These are phyloP conservation scores for Cladosporium sp. DNA, from an alignment of 2,329 filamentous ascomycete genomes.

Conservation along the genomic window DNA sequence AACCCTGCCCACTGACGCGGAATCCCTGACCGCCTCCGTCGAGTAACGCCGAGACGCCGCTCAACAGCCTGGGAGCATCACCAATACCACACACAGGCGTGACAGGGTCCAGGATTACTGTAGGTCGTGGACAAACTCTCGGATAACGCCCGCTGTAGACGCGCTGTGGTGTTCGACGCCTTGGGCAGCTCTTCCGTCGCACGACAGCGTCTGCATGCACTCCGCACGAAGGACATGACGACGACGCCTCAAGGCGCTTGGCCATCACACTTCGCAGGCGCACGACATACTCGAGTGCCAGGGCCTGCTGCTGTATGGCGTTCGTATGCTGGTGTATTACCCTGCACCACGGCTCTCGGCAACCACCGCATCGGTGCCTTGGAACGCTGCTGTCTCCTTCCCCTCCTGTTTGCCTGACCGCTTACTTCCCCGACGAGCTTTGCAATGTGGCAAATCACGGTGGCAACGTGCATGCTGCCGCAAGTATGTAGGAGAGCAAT, in stretches of 20 bases:
- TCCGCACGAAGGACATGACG: constrained; percentile 6
- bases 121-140: neutral
- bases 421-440: no score
- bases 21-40: neutral
- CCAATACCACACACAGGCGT: neutral
- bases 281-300: constrained; percentile 6
- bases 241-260: constrained; percentile 6
- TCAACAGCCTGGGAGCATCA: constrained; percentile 3
- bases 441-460: no score
- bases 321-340: constrained; percentile 2
- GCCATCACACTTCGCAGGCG: neutral
- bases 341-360: constrained; percentile 6
- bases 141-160: neutral
- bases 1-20: neutral
- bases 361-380: neutral
- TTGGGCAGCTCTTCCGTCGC: neutral
- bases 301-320: constrained; percentile 5
- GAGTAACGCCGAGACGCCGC: constrained; percentile 5
- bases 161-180: constrained; percentile 3
- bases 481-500: no score
- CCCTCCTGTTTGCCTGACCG: no score
- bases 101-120: neutral
- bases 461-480: no score
- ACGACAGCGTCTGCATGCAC: constrained; percentile 6
- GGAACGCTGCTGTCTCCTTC: neutral